A percentile compares a stretch with the other conserved stretches of the same genome.
Evolutionary conservation across 192 early-diverging fungal species (phyloP).

Genomic region (Coemansia sp.): DNA sequence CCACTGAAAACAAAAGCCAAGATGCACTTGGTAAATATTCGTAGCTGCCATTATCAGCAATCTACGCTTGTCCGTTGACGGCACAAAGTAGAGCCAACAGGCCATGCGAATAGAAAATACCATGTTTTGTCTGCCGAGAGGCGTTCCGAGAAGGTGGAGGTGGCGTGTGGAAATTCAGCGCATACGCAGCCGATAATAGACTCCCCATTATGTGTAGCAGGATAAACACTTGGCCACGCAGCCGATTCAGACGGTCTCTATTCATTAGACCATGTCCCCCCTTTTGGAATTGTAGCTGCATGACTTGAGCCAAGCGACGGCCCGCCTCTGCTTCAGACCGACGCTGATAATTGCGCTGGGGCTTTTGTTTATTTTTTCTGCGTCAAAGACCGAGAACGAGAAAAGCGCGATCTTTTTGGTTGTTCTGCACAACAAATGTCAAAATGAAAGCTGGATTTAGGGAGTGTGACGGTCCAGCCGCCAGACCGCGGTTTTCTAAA

Average conservation of each 20-base stretch:
- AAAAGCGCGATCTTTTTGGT: neutral
- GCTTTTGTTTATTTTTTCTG: neutral
- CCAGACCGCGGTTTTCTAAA: conserved; percentile 8
- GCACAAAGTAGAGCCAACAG: neutral
- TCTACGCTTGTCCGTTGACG: neutral
- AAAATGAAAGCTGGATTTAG: neutral
- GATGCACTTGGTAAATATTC: too few relatives aligned
- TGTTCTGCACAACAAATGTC: neutral
- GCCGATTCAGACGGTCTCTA: neutral
- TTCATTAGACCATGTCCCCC: neutral
- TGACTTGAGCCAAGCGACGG: neutral
- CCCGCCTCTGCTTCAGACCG: neutral
- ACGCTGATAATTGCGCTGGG: neutral
- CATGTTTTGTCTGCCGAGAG: neutral
- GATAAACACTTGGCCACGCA: neutral
- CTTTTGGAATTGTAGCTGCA: neutral
- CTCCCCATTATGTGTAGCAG: neutral
- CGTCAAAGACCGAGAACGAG: neutral
- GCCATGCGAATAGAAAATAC: neutral
- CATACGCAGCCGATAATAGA: neutral
- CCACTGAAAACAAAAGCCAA: neutral
- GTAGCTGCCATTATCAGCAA: too few relatives aligned
- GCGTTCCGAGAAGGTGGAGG: conserved; percentile 10
- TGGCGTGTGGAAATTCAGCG: conserved; percentile 4
- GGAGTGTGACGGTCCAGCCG: conserved; percentile 5